phyloP scores from a whole-genome alignment of 2,329 filamentous ascomycete species.

The Aureobasidium sp. region DNA sequence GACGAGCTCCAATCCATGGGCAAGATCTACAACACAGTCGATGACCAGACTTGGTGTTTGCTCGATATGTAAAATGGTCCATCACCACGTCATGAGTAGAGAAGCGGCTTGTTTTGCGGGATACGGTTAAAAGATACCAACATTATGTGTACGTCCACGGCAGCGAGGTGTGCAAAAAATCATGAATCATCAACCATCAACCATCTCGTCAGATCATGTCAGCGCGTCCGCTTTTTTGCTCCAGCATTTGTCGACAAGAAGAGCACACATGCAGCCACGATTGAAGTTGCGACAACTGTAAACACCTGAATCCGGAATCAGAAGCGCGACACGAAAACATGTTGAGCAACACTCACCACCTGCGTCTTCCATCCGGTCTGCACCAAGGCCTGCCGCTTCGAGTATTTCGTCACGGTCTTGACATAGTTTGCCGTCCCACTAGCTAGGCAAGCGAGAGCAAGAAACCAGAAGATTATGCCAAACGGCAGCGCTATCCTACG shows the following conservation, averaged over 20 bases:
- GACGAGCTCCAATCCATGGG: slow-evolving; percentile 70
- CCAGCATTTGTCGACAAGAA: slow-evolving; percentile 42
- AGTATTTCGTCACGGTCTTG: slow-evolving; percentile 72
- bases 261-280: slow-evolving; percentile 57
- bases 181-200: slow-evolving; percentile 7
- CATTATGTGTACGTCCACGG: slow-evolving; percentile 1
- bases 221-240: neutral
- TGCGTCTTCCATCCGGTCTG: slow-evolving; percentile 94
- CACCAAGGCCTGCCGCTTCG: slow-evolving; percentile 68
- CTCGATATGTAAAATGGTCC: slow-evolving; percentile 50
- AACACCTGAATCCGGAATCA: slow-evolving; percentile 43
- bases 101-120: neutral
- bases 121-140: neutral
- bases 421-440: slow-evolving; percentile 83
- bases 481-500: slow-evolving; percentile 70
- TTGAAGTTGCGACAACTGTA: slow-evolving; percentile 50
- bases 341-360: slow-evolving; percentile 41
- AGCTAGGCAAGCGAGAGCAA: slow-evolving; percentile 66
- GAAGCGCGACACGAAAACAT: neutral
- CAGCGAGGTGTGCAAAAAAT: neutral
- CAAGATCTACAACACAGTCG: slow-evolving; percentile 80
- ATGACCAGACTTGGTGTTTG: slow-evolving; percentile 86
- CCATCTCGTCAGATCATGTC: neutral
- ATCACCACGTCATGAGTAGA: neutral
- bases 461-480: slow-evolving; percentile 77